Base-by-base conservation (phyloP, 306 rosid genomes). In the Albizia julibrissin region DNA sequence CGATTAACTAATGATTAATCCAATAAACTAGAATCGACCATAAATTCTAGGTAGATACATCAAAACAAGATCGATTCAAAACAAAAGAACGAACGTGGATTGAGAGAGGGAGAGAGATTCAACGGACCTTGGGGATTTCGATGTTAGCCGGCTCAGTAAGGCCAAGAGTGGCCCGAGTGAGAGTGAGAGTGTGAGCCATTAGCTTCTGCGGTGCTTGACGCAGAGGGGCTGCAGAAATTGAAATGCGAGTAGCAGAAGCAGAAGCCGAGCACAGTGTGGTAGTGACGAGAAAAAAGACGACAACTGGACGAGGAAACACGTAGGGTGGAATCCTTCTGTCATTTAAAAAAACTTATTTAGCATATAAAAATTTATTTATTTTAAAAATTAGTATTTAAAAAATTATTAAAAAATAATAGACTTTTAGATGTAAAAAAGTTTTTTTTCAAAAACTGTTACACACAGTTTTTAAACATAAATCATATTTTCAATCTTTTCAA, bases 121-220 rank as follows among this genome's bases (percentile, higher is more conserved):
- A 61, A 33, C 10, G 10, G 21, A 95, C 99, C 97, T 96, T 87
- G 12, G 92, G 88, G 52, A 83, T 21, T 52, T 96, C 92, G 64
- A 75, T 56, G 59, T 18, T 75, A 44, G 90, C 47, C 34, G 99
- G 97, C 56, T 86, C 83, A 43, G 99, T 96, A 76, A 96, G 99
- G 83, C 99, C 99, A 22, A 96, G 99, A 77, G 88, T 91, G 91
- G 91, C 92, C 66, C 40, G 85, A 40, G 99, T 88, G 42, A 87
- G 85, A 40, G 99, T 88, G 42, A 87, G 86, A 52, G 96, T 68
- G 86, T 92, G 97, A 84, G 95, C 88, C 99, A 92, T 96, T 89
- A 82, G 88, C 77, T 81, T 89, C 47, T 71, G 82, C 72, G 91
- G 69, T 26, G 88, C 83, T 39, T 62, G 75, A 69, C 78, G 72